Percentiles rank a stretch among this genome's conserved stretches.
phyloP scores from a whole-genome alignment of 495 filamentous ascomycete genomes.

The Rostrohypoxylon terebratum region DNA sequence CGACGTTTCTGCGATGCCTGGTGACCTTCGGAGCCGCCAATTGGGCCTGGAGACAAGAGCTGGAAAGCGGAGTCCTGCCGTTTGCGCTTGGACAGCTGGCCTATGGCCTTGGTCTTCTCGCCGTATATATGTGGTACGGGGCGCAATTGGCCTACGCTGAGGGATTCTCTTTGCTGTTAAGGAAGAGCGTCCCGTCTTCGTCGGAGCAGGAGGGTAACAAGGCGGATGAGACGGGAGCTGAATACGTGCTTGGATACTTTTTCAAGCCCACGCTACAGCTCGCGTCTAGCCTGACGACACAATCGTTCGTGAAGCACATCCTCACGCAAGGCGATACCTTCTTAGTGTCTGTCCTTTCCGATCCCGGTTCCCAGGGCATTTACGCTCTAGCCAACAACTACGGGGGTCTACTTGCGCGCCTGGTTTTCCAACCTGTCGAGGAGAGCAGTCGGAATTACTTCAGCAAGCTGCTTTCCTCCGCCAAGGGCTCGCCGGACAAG shows the following conservation, averaged over 20 bases:
- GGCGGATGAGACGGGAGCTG: neutral
- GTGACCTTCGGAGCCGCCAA: slow-evolving; percentile 74
- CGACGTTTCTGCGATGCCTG: slow-evolving; percentile 80
- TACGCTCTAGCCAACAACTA: slow-evolving; percentile 96
- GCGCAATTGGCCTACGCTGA: slow-evolving; percentile 55
- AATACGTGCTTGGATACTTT: slow-evolving; percentile 72
- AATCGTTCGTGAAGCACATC: slow-evolving; percentile 88
- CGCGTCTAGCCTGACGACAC: slow-evolving; percentile 82
- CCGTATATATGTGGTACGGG: slow-evolving; percentile 71
- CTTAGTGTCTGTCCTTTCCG: slow-evolving; percentile 80
- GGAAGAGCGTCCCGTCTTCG: slow-evolving; percentile 31
- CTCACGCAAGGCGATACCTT: slow-evolving; percentile 95
- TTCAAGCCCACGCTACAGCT: slow-evolving; percentile 73
- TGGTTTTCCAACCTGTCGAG: slow-evolving; percentile 95
- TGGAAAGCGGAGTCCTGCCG: slow-evolving; percentile 78
- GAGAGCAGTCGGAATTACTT: slow-evolving; percentile 91
- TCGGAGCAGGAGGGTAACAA: slow-evolving; percentile 13
- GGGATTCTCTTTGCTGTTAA: slow-evolving; percentile 68
- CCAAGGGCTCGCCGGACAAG: slow-evolving; percentile 29
- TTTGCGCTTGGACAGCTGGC: slow-evolving; percentile 90
- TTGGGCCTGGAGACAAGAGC: slow-evolving; percentile 61
- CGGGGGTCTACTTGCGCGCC: slow-evolving; percentile 86
- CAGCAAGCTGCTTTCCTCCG: slow-evolving; percentile 71
- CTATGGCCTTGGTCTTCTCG: slow-evolving; percentile 75
- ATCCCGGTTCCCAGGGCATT: slow-evolving; percentile 84